Base-by-base conservation (phyloP, 305 asterid genomes). In the Fraxinus sp. region DNA sequence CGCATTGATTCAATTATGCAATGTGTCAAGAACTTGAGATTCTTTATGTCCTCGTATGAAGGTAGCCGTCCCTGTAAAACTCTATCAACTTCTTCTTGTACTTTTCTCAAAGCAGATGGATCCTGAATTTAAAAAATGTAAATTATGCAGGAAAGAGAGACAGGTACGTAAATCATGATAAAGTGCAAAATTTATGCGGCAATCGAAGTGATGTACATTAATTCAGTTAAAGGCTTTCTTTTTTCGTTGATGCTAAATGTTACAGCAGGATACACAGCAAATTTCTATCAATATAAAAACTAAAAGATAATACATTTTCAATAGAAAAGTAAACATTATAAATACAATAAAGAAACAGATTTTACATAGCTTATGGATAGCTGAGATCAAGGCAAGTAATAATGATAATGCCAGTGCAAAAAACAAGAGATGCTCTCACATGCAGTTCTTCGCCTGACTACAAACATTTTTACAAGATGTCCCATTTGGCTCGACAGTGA, bases 1-100 rank as follows among this genome's bases (percentile, higher is more conserved):
- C 99, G 95, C 94, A 94, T 91, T 7, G 99, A 96, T 87, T 94
- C 98, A 72, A 78, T 92, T 57, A 96, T 93, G 90, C 99, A 96
- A 68, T 93, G 93, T 6, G 92, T 94, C 90, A 94, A 84, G 89
- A 93, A 96, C 90, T 92, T 94, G 85, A 94, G 97, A 88, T 91
- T 89, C 90, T 92, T 92, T 86, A 83, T 87, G 88, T 92, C 97
- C 78, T 94, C 97, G 35, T 90, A 96, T 11, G 97, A 90, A 36
- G 97, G 99, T 86, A 89, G 88, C 72, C 90, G 89, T 4, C 98
- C 98, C 88, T 92, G 92, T 80, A 94, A 85, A 70, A 94, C 94
- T 84, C 90, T 87, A 79, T 91, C 97, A 73, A 96, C 98, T 87
- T 96, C 99, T 82, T 93, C 97, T 70, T 91, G 98, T 71, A 97